Base-by-base conservation (phyloP, 1,139 yeast species). In the Scheffersomyces cryptocercus region DNA sequence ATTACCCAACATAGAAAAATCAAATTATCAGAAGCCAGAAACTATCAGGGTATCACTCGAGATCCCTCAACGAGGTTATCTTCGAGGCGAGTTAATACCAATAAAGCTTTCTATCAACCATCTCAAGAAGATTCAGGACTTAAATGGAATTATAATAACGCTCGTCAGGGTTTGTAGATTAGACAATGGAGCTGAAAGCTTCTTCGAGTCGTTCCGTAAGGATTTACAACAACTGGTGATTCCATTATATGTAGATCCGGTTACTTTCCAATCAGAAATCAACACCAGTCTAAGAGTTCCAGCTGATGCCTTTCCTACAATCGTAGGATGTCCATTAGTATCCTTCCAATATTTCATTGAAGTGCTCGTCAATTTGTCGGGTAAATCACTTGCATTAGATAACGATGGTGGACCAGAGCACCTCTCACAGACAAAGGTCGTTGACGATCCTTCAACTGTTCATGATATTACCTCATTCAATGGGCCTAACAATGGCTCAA, bases 271-370 rank as follows among this genome's bases (percentile, higher is more conserved):
- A 29, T 75, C 84, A 29, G 84, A 79, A 35, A 75, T 85, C 4
- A 79, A 79, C 33, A 80, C 91, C 1, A 79, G 81, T 38, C 65
- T 90, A 20, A 71, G 84, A 48, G 83, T 90, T 0, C 97, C 97
- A 0, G 81, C 88, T 0, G 97, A 90, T 54, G 83, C 88, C 0
- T 88, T 90, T 59, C 95, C 97, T 0, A 87, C 96, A 0, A 85
- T 89, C 11, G 76, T 79, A 34, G 88, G 88, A 2, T 81, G 88
- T 47, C 84, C 84, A 1, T 68, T 85, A 40, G 89, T 89, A 4
- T 79, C 90, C 2, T 90, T 90, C 62, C 95, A 88, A 56, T 90
- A 90, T 60, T 88, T 86, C 58, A 71, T 90, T 13, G 97, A 90
- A 59, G 93, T 86, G 1, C 75, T 89, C 44, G 81, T 87, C 20